These are phyloP conservation scores for Ceratonia siliqua DNA, from an alignment of 306 rosid species.

Conservation along the genomic window DNA sequence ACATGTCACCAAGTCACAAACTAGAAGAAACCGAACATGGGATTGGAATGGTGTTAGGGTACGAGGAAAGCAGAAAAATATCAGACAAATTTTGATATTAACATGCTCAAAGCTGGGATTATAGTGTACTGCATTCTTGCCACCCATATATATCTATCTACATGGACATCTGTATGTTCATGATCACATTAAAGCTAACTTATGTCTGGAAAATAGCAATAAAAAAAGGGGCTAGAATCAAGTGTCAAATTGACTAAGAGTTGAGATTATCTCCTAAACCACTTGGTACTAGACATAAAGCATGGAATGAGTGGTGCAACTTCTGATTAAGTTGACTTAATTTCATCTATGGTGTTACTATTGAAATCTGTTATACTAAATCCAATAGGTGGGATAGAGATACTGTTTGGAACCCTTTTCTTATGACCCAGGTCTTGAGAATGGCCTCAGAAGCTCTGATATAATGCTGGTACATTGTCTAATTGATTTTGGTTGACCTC, in stretches of 20 bases:
- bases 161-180: background rate
- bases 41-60: background rate
- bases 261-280: background rate
- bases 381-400: constrained; percentile 21
- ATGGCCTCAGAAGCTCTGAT: constrained; percentile 46
- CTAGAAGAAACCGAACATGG: background rate
- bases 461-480: constrained; percentile 29
- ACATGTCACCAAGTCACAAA: constrained; percentile 15
- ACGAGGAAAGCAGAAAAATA: constrained; percentile 3
- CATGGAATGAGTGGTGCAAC: background rate
- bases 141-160: background rate
- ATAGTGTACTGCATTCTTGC: background rate
- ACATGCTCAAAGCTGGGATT: background rate
- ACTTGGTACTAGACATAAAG: background rate
- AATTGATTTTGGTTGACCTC: background rate
- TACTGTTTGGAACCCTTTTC: constrained; percentile 45
- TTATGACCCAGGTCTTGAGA: constrained; percentile 39
- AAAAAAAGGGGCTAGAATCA: background rate
- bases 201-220: background rate
- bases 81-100: background rate
- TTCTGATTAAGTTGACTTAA: no score
- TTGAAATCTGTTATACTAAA: background rate
- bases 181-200: background rate
- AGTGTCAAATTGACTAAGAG: background rate
- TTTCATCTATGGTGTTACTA: no score